Evolutionary conservation across 2,329 filamentous ascomycete species (phyloP).

Genomic region (Penicillium sp.): DNA sequence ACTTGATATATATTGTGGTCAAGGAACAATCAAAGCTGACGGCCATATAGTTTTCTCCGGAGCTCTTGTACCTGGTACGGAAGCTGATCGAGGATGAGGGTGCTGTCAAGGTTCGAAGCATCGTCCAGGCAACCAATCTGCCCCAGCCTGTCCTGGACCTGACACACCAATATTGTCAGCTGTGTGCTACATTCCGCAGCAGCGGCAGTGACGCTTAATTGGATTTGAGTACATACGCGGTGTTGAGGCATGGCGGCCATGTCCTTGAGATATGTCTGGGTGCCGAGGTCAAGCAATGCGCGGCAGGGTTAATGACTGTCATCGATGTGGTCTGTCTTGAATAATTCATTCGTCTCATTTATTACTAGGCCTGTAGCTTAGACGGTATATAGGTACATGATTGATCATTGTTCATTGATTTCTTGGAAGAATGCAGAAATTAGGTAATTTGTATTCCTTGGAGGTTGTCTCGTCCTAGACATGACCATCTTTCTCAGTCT

Average conservation of each 20-base stretch:
- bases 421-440: not conserved
- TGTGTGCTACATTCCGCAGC: slow-evolving; percentile 94
- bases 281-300: slow-evolving; percentile 20
- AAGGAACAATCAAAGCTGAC: slow-evolving; percentile 27
- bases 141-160: slow-evolving; percentile 91
- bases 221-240: not conserved
- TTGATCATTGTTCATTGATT: not conserved
- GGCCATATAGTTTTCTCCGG: slow-evolving; percentile 74
- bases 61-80: slow-evolving; percentile 83
- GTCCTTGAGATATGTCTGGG: slow-evolving; percentile 14
- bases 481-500: no score
- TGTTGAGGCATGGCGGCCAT: not conserved
- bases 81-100: slow-evolving; percentile 97
- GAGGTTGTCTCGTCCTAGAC: not conserved
- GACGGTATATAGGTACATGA: slow-evolving; percentile 21
- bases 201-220: slow-evolving; percentile 80
- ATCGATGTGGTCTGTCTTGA: slow-evolving; percentile 24
- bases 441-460: not conserved
- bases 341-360: slow-evolving; percentile 17
- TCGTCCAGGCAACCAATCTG: slow-evolving; percentile 92
- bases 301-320: slow-evolving; percentile 26
- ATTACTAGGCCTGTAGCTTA: slow-evolving; percentile 16
- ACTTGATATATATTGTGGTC: not conserved
- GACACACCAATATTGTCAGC: slow-evolving; percentile 91
- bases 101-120: slow-evolving; percentile 93